Evolutionary conservation across 331 rosid genomes (phyloP).

Genomic region (Telfairia occidentalis): DNA sequence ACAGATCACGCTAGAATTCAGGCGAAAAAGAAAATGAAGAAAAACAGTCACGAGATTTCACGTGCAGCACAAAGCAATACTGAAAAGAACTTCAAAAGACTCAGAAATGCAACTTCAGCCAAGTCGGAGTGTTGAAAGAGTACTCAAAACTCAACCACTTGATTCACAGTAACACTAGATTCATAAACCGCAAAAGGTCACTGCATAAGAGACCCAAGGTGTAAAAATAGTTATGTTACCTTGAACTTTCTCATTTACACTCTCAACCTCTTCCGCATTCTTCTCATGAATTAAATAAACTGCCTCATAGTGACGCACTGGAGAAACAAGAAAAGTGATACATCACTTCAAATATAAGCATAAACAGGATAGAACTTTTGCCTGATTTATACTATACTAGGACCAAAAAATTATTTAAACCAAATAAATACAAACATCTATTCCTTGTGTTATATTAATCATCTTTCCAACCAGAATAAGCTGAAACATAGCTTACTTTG

Average conservation of each 20-base stretch:
- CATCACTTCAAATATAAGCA: neutral
- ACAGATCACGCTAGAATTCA: neutral
- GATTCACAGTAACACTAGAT: neutral
- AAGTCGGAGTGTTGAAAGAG: neutral
- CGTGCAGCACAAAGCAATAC: neutral
- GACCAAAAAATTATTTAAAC: neutral
- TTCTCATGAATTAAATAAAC: slow-evolving; percentile 80
- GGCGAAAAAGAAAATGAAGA: neutral
- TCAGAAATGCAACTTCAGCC: neutral
- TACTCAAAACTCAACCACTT: neutral
- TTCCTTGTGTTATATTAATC: neutral
- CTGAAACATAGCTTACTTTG: slow-evolving; percentile 36
- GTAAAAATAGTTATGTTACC: slow-evolving; percentile 26
- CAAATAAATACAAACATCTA: neutral
- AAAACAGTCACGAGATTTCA: neutral
- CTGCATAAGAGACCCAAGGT: neutral
- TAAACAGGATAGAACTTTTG: neutral
- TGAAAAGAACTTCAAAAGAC: neutral
- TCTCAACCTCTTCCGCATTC: slow-evolving; percentile 58
- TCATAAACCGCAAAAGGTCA: neutral
- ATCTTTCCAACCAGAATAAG: neutral
- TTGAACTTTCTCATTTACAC: slow-evolving; percentile 63
- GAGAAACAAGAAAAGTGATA: slow-evolving; percentile 14
- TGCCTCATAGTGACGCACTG: slow-evolving; percentile 91
- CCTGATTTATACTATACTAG: neutral